Evolutionary conservation across 139 green algal species (phyloP).

Genomic region (Micractinium conductrix): DNA sequence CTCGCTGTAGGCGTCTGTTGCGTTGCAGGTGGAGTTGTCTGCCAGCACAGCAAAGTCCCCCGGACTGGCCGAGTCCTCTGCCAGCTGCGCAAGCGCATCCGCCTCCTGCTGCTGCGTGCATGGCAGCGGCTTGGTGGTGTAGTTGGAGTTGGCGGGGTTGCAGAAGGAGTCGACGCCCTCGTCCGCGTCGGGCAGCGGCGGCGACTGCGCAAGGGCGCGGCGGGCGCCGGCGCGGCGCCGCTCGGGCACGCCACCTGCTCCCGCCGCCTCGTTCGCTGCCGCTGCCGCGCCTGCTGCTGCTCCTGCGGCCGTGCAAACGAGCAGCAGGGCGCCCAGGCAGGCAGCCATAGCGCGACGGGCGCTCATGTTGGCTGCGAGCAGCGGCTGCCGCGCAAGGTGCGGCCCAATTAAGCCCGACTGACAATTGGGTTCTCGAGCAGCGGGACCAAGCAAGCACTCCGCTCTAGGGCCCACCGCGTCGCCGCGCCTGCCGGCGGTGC

Average conservation of each 20-base stretch:
- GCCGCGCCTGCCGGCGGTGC: too few relatives aligned
- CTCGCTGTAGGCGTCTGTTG: background rate
- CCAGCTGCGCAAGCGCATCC: background rate
- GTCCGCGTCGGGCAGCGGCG: too few relatives aligned
- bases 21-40: background rate
- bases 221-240: too few relatives aligned
- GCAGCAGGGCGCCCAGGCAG: conserved; percentile 1
- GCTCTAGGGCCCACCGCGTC: too few relatives aligned
- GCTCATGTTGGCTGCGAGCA: too few relatives aligned
- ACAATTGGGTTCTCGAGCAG: too few relatives aligned
- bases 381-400: too few relatives aligned
- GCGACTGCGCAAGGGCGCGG: too few relatives aligned
- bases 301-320: background rate
- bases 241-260: background rate
- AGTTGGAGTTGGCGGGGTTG: background rate
- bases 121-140: background rate
- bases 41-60: background rate
- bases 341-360: too few relatives aligned
- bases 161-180: background rate
- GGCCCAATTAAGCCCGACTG: too few relatives aligned
- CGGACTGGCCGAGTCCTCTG: background rate
- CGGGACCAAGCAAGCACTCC: too few relatives aligned
- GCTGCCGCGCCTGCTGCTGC: background rate
- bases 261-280: background rate
- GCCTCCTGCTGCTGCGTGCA: conserved; percentile 20